Conservation (phyloP, 257 asterid species). For the Plantago elongata region DNA sequence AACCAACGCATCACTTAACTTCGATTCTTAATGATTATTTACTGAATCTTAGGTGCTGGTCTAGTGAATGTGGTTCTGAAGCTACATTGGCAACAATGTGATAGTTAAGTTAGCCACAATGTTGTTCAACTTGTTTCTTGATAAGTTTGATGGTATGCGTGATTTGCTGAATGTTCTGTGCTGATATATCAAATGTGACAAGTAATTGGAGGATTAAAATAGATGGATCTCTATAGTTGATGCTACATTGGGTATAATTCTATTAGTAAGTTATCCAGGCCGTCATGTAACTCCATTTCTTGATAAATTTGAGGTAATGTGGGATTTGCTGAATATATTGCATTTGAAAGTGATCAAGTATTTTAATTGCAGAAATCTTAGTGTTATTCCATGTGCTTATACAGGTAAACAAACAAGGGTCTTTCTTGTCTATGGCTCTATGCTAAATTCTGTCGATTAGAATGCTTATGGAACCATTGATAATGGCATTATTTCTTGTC, state of each 20-base stretch:
- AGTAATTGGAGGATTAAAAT: neutral
- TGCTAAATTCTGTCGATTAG: neutral
- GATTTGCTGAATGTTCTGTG: neutral
- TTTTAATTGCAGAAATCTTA: neutral
- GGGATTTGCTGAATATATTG: neutral
- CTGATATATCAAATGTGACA: neutral
- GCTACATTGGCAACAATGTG: too few relatives aligned
- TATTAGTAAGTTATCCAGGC: too few relatives aligned
- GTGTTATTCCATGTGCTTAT: neutral
- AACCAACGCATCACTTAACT: too few relatives aligned
- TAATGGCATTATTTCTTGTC: too few relatives aligned
- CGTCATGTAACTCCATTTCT: too few relatives aligned
- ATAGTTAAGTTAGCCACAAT: too few relatives aligned
- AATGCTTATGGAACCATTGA: neutral
- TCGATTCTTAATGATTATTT: too few relatives aligned
- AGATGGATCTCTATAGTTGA: too few relatives aligned
- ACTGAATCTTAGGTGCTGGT: too few relatives aligned
- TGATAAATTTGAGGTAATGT: too few relatives aligned
- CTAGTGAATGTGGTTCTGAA: too few relatives aligned
- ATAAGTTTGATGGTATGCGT: neutral
- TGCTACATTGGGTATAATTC: too few relatives aligned
- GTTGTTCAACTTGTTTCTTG: neutral
- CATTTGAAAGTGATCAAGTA: neutral
- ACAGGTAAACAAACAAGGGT: neutral
- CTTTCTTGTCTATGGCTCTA: neutral